Evolutionary conservation across 2,329 filamentous ascomycete species (phyloP).

Genomic region (Bimuria novae-zelandiae): DNA sequence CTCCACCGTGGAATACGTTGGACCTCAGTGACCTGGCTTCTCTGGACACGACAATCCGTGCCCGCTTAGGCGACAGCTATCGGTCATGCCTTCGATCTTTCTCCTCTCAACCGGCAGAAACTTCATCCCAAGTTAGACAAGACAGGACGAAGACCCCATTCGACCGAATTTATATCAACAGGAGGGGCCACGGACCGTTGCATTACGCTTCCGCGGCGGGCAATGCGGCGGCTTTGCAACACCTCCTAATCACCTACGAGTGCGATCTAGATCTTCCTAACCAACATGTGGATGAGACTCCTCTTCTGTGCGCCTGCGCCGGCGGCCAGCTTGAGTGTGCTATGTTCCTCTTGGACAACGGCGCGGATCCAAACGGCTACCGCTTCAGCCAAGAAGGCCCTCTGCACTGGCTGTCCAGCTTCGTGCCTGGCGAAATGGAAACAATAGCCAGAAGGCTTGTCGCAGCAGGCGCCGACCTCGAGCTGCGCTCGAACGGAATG

Average conservation of each 20-base stretch:
- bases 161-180: slow-evolving; percentile 10
- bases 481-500: slow-evolving; percentile 9
- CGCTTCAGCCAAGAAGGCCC: slow-evolving; percentile 10
- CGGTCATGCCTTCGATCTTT: background rate
- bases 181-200: slow-evolving; percentile 8
- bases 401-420: slow-evolving; percentile 15
- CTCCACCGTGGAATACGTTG: background rate
- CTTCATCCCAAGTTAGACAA: background rate
- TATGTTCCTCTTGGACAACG: slow-evolving; percentile 9
- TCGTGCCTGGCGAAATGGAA: slow-evolving; percentile 10
- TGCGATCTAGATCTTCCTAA: slow-evolving; percentile 11
- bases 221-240: background rate
- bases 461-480: slow-evolving; percentile 10
- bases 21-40: background rate
- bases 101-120: background rate
- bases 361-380: slow-evolving; percentile 12
- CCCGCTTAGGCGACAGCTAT: background rate
- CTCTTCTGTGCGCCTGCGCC: slow-evolving; percentile 8
- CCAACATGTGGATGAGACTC: slow-evolving; percentile 9
- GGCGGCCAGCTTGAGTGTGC: slow-evolving; percentile 10
- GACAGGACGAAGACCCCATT: slow-evolving; percentile 1
- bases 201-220: slow-evolving; percentile 12
- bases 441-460: slow-evolving; percentile 5
- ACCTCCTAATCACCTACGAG: slow-evolving; percentile 12
- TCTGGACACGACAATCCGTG: slow-evolving; percentile 2